Conservation (phyloP, 2,329 filamentous ascomycete genomes). For the Penicillium sp. region DNA sequence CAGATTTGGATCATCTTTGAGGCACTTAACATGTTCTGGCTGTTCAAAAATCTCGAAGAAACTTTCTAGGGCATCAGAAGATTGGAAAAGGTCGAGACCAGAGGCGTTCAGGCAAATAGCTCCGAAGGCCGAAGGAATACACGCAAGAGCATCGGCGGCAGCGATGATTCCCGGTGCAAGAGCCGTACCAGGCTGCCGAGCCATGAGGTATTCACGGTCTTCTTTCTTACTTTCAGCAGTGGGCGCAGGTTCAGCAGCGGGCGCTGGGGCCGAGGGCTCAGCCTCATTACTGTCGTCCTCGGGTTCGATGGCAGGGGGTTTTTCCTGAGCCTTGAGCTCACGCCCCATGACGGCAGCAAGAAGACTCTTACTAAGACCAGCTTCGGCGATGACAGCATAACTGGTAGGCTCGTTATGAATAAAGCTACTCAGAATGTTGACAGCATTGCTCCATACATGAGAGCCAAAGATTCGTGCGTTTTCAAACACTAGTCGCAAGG, state of each 20-base stretch:
- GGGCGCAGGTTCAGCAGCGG: conserved; percentile 33
- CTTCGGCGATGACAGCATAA: conserved; percentile 92
- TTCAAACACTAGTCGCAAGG: conserved; percentile 77
- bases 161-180: conserved; percentile 74
- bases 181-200: conserved; percentile 29
- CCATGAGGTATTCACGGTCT: conserved; percentile 31
- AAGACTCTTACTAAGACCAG: conserved; percentile 82
- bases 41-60: conserved; percentile 98
- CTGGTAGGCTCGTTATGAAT: conserved; percentile 99
- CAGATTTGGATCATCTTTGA: conserved; percentile 72
- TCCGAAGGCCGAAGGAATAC: conserved; percentile 83
- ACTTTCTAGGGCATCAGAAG: conserved; percentile 76
- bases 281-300: conserved; percentile 27
- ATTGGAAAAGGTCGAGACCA: conserved; percentile 83
- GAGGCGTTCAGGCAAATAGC: conserved; percentile 89
- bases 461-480: conserved; percentile 81
- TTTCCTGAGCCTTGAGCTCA: conserved; percentile 38
- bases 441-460: conserved; percentile 91
- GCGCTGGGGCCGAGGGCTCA: conserved; percentile 39
- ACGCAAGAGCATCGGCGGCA: conserved; percentile 83
- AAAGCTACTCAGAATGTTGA: conserved; percentile 89
- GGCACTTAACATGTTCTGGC: conserved; percentile 78
- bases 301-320: conserved; percentile 25
- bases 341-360: conserved; percentile 71
- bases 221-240: conserved; percentile 22